Evolutionary conservation across 1,284 basidiomycete genomes (phyloP), one percentile per base, ranked within the genome.

Genomic region (Microbotryum saponariae): DNA sequence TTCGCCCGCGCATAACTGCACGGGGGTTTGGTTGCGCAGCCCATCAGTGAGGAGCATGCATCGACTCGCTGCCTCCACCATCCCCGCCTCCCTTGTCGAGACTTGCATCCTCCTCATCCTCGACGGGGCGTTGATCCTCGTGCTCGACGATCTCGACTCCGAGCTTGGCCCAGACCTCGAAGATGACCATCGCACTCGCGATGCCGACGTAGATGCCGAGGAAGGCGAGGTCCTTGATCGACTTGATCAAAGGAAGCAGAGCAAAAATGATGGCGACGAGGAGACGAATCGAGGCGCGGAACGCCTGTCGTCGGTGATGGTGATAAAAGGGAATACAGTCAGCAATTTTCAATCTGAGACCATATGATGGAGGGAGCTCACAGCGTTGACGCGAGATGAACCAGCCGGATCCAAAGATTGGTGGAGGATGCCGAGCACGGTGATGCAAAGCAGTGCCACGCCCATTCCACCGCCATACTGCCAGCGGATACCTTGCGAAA

Each of bases 81-180:
- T 42, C 37, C 37, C 14, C 37, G 14, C 16, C 14, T 18, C 37
- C 37, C 16, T 42, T 42, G 37, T 42, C 37, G 37, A 42, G 14
- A 42, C 37, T 42, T 42, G 12, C 55, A 49, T 33, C n/a, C 47
- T 29, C 55, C 10, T 56, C 54, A 16, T 10, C 54, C 5, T 47
- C 54, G 8, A 56, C 55, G 21, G 47, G n/a, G 7, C 21, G 25
- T 25, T 56, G 55, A 42, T 56, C 9, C 46, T 56, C 55, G 6
- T 48, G n/a, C 46, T 49, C 48, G 29, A 31, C 47, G 47, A 48
- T 33, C n/a, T 56, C 55, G 20, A 33, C 21, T 1, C 55, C 55
- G 25, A 56, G 25, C 29, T 56, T 56, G n/a, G 55, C 55, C 29
- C 33, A 56, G 7, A 56, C 37, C 47, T 56, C 55, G 12, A 56